Percentiles rank a stretch among this genome's conserved stretches.
phyloP scores from a whole-genome alignment of 2,329 filamentous ascomycete genomes.

The Lachnellula cervina region DNA sequence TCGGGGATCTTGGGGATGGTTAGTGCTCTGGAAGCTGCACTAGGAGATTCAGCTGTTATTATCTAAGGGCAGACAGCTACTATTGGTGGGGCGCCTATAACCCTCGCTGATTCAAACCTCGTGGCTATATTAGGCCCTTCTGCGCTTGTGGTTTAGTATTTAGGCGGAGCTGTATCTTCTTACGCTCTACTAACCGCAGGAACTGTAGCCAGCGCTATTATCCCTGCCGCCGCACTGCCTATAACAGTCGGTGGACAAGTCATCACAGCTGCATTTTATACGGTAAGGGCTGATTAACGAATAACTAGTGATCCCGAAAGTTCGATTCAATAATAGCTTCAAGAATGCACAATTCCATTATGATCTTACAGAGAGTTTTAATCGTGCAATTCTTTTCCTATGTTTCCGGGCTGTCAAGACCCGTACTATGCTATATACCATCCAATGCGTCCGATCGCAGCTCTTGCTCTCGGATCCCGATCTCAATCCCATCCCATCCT shows the following conservation, averaged over 20 bases:
- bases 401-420: no score
- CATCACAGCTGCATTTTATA: background rate
- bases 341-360: no score
- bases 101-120: conserved; percentile 6
- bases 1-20: no score
- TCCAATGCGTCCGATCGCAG: conserved; percentile 23
- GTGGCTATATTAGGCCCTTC: conserved; percentile 7
- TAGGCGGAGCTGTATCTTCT: conserved; percentile 8
- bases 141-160: conserved; percentile 13
- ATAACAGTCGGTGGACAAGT: conserved; percentile 3
- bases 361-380: no score
- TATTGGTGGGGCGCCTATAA: conserved; percentile 9
- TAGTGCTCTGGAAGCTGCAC: no score
- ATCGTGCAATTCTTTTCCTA: no score
- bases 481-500: background rate
- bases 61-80: conserved; percentile 6
- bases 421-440: background rate
- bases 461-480: conserved; percentile 28
- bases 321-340: no score
- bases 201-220: background rate
- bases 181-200: conserved; percentile 3
- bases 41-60: background rate
- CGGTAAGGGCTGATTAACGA: no score
- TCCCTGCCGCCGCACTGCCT: background rate
- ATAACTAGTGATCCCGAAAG: no score